These are phyloP conservation scores for Ophiostoma novo-ulmi DNA, from an alignment of 2,329 filamentous ascomycete genomes.

Conservation along the genomic window DNA sequence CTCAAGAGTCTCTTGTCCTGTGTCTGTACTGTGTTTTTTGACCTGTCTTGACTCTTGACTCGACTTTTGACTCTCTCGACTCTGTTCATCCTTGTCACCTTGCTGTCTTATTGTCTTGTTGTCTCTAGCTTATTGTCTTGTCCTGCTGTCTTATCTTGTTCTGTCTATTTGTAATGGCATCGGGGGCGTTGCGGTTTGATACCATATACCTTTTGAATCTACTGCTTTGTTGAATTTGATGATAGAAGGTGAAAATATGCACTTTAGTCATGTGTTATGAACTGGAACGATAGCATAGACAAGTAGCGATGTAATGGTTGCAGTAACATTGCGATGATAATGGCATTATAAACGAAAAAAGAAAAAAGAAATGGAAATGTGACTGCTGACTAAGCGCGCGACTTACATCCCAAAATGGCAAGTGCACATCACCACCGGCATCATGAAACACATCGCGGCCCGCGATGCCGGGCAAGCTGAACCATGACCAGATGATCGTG, in stretches of 20 bases:
- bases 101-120: not conserved
- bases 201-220: conserved; percentile 8
- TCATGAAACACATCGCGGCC: conserved; percentile 9
- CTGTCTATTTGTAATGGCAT: conserved; percentile 6
- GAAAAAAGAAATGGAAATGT: not conserved
- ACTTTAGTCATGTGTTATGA: not conserved
- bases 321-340: too few relatives aligned
- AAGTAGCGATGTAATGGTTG: too few relatives aligned
- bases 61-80: not conserved
- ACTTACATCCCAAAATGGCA: conserved; percentile 10
- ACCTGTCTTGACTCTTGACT: not conserved
- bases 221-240: not conserved
- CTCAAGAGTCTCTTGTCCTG: not conserved
- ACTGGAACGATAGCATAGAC: not conserved
- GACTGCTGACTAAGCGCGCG: not conserved
- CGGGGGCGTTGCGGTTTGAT: conserved; percentile 16
- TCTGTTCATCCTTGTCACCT: not conserved
- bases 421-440: not conserved
- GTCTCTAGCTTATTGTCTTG: not conserved
- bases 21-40: not conserved
- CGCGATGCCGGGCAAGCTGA: not conserved
- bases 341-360: not conserved
- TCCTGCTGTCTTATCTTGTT: not conserved
- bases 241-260: not conserved
- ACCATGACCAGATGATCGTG: not conserved